Conservation (phyloP, 352 stramenopile genomes). For the Phytophthora pini region DNA sequence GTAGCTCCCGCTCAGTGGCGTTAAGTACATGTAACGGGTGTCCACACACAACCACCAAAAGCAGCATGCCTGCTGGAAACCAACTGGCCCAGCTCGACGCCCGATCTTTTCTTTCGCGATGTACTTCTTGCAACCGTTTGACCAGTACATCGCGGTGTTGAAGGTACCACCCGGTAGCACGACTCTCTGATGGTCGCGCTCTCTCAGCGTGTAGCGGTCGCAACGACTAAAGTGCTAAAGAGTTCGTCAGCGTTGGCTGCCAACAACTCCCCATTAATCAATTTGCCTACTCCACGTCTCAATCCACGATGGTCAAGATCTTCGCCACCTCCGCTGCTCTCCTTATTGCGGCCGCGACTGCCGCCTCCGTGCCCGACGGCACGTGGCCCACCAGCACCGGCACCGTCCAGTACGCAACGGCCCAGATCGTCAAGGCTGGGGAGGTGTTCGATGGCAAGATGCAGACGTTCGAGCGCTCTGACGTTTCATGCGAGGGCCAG, state of each 20-base stretch:
- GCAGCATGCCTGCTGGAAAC: neutral
- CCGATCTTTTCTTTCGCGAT: constrained; percentile 2
- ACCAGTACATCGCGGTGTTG: too few species aligned
- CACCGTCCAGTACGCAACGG: constrained; percentile 17
- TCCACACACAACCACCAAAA: neutral
- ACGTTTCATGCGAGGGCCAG: constrained; percentile 44
- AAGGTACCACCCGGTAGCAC: neutral
- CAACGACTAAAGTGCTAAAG: neutral
- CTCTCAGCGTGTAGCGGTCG: neutral
- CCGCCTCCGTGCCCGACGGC: constrained; percentile 20
- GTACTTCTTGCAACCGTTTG: too few species aligned
- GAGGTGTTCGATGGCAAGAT: constrained; percentile 36
- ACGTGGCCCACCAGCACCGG: constrained; percentile 22
- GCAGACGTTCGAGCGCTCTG: constrained; percentile 61
- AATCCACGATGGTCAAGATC: constrained; percentile 19
- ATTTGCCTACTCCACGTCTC: neutral
- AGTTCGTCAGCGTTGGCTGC: neutral
- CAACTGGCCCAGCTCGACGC: neutral
- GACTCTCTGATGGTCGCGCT: neutral
- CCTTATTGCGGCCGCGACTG: constrained; percentile 7
- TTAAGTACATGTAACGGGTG: neutral
- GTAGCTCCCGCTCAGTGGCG: neutral
- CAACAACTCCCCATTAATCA: neutral
- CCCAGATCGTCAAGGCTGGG: constrained; percentile 41
- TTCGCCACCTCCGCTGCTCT: constrained; percentile 11